Percentiles rank a stretch among this genome's conserved stretches.
These are phyloP conservation scores for Stellera chamaejasme DNA, from an alignment of 345 rosid species.

Conservation along the genomic window DNA sequence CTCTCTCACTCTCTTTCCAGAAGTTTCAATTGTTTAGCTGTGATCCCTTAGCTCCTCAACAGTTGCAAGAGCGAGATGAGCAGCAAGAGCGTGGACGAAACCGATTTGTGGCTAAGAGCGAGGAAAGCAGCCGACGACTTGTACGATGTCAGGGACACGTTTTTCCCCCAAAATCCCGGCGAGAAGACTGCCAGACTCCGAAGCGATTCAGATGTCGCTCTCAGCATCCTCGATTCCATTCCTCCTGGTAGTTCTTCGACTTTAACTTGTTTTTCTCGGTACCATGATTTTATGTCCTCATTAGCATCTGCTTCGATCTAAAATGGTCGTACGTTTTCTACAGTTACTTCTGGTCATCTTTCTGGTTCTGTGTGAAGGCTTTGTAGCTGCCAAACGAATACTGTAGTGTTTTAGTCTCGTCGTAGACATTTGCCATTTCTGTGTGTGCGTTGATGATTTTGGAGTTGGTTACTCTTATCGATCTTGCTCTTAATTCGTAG, in stretches of 20 bases:
- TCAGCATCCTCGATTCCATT: constrained; percentile 53
- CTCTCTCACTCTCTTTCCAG: no score
- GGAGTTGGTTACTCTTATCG: no score
- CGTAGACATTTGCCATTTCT: no score
- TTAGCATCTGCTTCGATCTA: no score
- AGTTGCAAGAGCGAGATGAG: constrained; percentile 9
- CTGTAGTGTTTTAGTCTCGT: no score
- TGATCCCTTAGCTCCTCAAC: background rate
- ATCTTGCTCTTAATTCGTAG: no score
- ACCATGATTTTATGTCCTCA: no score
- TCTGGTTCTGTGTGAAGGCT: no score
- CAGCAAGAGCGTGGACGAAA: constrained; percentile 18
- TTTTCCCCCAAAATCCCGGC: constrained; percentile 45
- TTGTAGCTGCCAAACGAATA: no score
- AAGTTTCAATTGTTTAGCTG: background rate
- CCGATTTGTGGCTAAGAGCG: constrained; percentile 29
- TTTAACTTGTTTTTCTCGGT: background rate
- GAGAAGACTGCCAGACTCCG: constrained; percentile 44
- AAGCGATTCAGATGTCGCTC: constrained; percentile 41
- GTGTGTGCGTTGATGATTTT: no score
- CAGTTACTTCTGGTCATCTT: no score
- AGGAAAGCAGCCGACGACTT: constrained; percentile 36
- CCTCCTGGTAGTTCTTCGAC: constrained; percentile 33
- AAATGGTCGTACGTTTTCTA: no score
- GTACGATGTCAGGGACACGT: constrained; percentile 45